Conservation (phyloP, 257 asterid genomes). For the Solanum appendiculatum region DNA sequence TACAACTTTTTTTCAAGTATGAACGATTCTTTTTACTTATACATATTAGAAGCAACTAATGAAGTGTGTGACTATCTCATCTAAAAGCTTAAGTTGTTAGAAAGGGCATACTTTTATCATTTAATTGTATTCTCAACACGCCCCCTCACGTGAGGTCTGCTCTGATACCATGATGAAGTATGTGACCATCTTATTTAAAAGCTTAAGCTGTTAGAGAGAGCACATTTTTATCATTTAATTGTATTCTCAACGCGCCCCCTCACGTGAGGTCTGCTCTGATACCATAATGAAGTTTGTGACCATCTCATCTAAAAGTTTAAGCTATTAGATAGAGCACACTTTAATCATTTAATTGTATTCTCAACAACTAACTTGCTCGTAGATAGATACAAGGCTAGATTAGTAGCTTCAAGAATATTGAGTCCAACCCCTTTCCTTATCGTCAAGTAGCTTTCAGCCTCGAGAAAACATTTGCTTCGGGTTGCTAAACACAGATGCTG, state of each 20-base stretch:
- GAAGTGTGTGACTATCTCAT: neutral
- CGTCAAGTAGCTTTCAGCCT: neutral
- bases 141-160: too few relatives aligned
- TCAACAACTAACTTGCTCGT: neutral
- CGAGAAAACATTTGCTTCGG: accelerated
- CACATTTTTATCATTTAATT: too few relatives aligned
- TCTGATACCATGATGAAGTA: accelerated
- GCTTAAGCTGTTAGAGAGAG: too few relatives aligned
- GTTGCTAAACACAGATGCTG: neutral
- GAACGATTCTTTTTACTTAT: neutral
- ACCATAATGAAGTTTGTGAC: neutral
- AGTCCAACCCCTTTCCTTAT: neutral
- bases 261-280: neutral
- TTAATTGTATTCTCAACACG: too few relatives aligned
- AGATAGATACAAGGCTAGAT: too few relatives aligned
- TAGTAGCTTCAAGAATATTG: neutral
- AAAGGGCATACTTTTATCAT: neutral
- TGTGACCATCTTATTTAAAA: too few relatives aligned
- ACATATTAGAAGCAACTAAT: neutral
- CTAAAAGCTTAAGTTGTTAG: too few relatives aligned
- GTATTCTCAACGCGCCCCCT: neutral
- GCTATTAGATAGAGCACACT: accelerated
- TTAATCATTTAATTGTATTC: neutral
- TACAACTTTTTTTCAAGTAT: neutral
- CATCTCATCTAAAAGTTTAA: too few relatives aligned